These are phyloP conservation scores for Torulaspora globosa DNA, from an alignment of 1,139 yeast species.

Conservation along the genomic window DNA sequence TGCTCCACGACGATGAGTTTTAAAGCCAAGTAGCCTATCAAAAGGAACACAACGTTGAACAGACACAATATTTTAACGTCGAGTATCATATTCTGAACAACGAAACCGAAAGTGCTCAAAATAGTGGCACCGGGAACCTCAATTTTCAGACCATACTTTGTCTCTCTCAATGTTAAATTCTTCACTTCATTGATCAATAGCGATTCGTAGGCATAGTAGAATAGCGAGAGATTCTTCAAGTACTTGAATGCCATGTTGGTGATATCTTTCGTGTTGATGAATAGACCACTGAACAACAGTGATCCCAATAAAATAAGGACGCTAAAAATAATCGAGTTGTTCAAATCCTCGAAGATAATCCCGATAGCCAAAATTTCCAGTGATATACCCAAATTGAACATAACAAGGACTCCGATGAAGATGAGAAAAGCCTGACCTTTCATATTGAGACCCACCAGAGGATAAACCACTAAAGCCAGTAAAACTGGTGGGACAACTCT, in stretches of 20 bases:
- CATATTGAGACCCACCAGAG: slow-evolving; percentile 82
- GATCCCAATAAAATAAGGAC: slow-evolving; percentile 80
- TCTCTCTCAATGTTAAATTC: slow-evolving; percentile 75
- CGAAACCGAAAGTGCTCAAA: slow-evolving; percentile 88
- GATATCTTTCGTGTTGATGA: slow-evolving; percentile 67
- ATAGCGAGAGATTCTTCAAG: slow-evolving; percentile 80
- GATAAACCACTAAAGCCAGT: slow-evolving; percentile 81
- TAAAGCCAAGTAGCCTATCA: slow-evolving; percentile 70
- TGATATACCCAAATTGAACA: slow-evolving; percentile 84
- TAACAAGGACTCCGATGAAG: slow-evolving; percentile 61
- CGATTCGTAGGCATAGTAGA: slow-evolving; percentile 95
- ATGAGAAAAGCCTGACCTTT: slow-evolving; percentile 73
- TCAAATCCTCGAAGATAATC: slow-evolving; percentile 80
- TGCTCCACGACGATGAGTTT: slow-evolving; percentile 71
- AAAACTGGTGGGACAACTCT: slow-evolving; percentile 86
- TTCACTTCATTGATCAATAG: slow-evolving; percentile 90
- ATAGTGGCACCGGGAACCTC: slow-evolving; percentile 99
- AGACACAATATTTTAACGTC: slow-evolving; percentile 57
- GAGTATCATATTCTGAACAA: slow-evolving; percentile 66
- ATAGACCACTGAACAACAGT: slow-evolving; percentile 85
- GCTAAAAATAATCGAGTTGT: slow-evolving; percentile 86
- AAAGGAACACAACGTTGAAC: slow-evolving; percentile 51
- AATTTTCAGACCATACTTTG: slow-evolving; percentile 86
- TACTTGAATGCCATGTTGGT: slow-evolving; percentile 50
- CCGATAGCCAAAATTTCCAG: slow-evolving; percentile 84